These are phyloP conservation scores for Dryas octopetala DNA, from an alignment of 306 rosid species.

Conservation along the genomic window DNA sequence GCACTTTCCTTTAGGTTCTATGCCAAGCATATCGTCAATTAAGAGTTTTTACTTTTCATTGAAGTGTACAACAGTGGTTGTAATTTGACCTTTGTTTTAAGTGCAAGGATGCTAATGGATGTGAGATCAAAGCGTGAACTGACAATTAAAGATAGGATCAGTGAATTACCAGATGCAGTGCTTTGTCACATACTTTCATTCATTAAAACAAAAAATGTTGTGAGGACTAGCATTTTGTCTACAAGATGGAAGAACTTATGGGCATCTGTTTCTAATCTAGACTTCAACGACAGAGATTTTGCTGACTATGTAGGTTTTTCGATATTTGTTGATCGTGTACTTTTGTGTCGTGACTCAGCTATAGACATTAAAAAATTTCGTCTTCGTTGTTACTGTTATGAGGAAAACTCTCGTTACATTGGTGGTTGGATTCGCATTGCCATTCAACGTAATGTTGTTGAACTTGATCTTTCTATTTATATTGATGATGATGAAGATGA, in stretches of 20 bases:
- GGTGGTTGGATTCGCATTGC: background rate
- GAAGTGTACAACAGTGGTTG: background rate
- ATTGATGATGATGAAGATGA: background rate
- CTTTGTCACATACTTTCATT: background rate
- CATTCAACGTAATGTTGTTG: background rate
- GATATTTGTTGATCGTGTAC: background rate
- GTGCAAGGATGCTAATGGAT: conserved; percentile 1
- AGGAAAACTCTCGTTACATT: background rate
- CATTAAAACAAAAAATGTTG: background rate
- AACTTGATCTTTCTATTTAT: background rate
- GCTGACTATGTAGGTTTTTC: background rate
- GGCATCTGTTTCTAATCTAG: background rate
- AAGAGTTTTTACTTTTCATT: background rate
- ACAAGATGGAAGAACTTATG: background rate
- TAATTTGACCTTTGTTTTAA: background rate
- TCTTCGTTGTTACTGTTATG: background rate
- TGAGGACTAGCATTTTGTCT: background rate
- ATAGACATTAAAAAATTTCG: background rate
- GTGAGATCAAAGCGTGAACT: background rate
- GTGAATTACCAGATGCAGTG: conserved; percentile 4
- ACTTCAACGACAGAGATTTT: background rate
- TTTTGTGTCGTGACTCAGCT: background rate
- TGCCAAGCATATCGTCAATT: background rate
- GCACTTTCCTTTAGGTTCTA: too few relatives aligned
- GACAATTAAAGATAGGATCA: background rate